phyloP scores from a whole-genome alignment of 192 early-diverging fungal species.

The Backusella morwellensis region DNA sequence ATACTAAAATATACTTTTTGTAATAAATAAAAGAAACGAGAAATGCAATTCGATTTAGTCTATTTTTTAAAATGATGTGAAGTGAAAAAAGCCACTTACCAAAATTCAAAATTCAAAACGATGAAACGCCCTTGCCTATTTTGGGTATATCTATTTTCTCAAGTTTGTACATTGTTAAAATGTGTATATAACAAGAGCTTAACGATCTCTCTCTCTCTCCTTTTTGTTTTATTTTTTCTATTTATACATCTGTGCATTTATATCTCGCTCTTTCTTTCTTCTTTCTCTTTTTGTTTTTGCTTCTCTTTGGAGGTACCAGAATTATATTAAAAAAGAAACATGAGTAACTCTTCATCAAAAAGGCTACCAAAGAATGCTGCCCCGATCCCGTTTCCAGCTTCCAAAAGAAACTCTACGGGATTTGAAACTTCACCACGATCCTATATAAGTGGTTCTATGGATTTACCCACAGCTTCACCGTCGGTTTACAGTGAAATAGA shows the following conservation, averaged over 20 bases:
- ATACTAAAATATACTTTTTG: slow-evolving; percentile 1
- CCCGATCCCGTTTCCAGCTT: neutral
- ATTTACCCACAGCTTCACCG: neutral
- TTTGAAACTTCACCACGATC: neutral
- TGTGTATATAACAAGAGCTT: neutral
- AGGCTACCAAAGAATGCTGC: slow-evolving; percentile 1
- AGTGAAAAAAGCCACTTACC: slow-evolving; percentile 2
- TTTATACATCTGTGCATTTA: neutral
- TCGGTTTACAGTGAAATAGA: slow-evolving; percentile 23
- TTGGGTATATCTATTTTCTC: neutral
- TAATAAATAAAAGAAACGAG: neutral
- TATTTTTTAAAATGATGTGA: neutral
- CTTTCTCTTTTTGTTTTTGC: neutral
- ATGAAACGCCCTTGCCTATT: neutral
- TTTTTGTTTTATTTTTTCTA: neutral
- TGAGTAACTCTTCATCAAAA: neutral
- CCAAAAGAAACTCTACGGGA: neutral
- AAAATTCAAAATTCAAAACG: neutral
- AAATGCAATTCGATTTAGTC: neutral
- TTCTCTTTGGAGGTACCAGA: neutral
- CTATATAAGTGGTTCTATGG: neutral
- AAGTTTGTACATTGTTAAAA: neutral
- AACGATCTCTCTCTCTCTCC: neutral
- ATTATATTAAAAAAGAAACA: neutral
- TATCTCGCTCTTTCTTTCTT: neutral